phyloP scores from a whole-genome alignment of 805 yeast species.

The Candida insectalens region DNA sequence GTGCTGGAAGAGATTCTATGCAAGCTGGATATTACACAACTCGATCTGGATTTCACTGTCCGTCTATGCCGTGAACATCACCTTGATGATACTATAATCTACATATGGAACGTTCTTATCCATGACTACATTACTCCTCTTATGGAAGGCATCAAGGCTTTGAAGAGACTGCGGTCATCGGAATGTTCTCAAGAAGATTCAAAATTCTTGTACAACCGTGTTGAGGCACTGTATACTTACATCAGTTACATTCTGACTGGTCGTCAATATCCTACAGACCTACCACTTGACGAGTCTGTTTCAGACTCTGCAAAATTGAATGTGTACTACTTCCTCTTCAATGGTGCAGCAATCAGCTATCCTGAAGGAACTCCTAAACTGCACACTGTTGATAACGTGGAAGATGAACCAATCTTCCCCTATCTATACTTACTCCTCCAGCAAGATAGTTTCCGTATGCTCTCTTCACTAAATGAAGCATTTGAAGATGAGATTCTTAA shows the following conservation, averaged over 20 bases:
- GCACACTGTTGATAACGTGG: slow-evolving; percentile 23
- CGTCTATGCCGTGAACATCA: slow-evolving; percentile 46
- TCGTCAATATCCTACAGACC: slow-evolving; percentile 69
- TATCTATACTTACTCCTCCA: slow-evolving; percentile 51
- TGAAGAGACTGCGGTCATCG: slow-evolving; percentile 7
- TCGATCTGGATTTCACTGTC: slow-evolving; percentile 74
- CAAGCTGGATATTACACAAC: slow-evolving; percentile 49
- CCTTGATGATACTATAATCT: slow-evolving; percentile 54
- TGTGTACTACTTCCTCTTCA: slow-evolving; percentile 50
- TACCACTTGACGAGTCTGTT: slow-evolving; percentile 27
- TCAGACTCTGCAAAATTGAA: slow-evolving; percentile 33
- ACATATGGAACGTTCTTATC: slow-evolving; percentile 62
- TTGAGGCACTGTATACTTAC: slow-evolving; percentile 42
- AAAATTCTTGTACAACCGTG: slow-evolving; percentile 7
- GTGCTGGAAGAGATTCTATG: slow-evolving; percentile 61
- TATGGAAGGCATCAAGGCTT: slow-evolving; percentile 40
- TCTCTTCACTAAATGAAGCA: slow-evolving; percentile 67
- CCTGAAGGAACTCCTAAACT: slow-evolving; percentile 28
- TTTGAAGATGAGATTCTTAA: slow-evolving; percentile 74
- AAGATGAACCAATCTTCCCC: slow-evolving; percentile 52
- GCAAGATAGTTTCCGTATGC: slow-evolving; percentile 46
- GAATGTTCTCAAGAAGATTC: slow-evolving; percentile 8
- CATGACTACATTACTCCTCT: slow-evolving; percentile 68
- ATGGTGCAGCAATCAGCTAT: slow-evolving; percentile 41
- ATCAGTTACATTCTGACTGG: slow-evolving; percentile 66